A percentile compares a stretch with the other conserved stretches of the same genome.
phyloP scores from a whole-genome alignment of 352 stramenopile species.

The Phytophthora podocarpi region DNA sequence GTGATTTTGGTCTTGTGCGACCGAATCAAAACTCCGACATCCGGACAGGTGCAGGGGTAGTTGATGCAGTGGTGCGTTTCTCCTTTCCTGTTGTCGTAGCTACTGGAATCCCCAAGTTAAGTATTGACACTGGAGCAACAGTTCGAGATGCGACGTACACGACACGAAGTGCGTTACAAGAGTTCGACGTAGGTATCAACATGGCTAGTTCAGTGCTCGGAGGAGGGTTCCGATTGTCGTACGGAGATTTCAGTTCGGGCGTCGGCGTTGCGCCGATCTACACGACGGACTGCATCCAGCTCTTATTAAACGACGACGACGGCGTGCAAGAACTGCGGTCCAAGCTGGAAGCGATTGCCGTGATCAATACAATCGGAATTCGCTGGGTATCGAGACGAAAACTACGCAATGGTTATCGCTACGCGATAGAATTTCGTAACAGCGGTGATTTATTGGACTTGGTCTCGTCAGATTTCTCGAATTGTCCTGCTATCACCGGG shows the following conservation, averaged over 20 bases:
- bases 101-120: constrained; percentile 38
- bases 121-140: constrained; percentile 43
- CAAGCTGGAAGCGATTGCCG: constrained; percentile 44
- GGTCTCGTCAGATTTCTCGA: constrained; percentile 37
- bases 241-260: constrained; percentile 56
- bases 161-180: constrained; percentile 42
- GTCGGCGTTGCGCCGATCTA: constrained; percentile 27
- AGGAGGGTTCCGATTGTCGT: constrained; percentile 57
- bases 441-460: constrained; percentile 60
- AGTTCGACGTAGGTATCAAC: constrained; percentile 68
- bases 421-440: constrained; percentile 55
- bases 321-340: constrained; percentile 46
- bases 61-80: constrained; percentile 58
- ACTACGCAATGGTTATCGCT: constrained; percentile 56
- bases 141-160: constrained; percentile 47
- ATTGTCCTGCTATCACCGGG: constrained; percentile 42
- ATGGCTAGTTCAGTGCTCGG: constrained; percentile 47
- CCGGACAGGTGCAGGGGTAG: constrained; percentile 42
- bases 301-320: constrained; percentile 42
- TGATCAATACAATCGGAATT: constrained; percentile 67
- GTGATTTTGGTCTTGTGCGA: constrained; percentile 40
- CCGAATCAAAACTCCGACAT: constrained; percentile 55
- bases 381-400: constrained; percentile 24
- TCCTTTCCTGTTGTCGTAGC: constrained; percentile 51
- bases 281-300: constrained; percentile 62